Conservation (phyloP, 2,329 filamentous ascomycete species). For the Colletotrichum theobromicola region DNA sequence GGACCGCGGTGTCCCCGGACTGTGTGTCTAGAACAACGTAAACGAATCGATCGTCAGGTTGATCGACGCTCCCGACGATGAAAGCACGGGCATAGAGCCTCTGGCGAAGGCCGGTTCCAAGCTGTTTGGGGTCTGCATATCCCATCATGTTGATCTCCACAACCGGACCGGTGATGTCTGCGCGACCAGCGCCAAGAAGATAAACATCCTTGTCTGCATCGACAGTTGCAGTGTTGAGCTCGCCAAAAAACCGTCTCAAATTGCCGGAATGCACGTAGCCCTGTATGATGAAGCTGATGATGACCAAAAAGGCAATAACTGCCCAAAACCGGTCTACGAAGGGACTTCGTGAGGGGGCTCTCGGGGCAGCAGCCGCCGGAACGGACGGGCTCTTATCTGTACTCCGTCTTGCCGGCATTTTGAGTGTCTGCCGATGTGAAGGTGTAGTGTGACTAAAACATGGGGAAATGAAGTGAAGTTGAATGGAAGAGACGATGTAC, state of each 20-base stretch:
- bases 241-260: neutral
- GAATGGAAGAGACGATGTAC: neutral
- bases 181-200: conserved; percentile 57
- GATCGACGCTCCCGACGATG: conserved; percentile 74
- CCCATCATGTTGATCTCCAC: conserved; percentile 92
- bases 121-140: conserved; percentile 79
- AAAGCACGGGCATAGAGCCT: conserved; percentile 86
- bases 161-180: conserved; percentile 70
- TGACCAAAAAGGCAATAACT: neutral
- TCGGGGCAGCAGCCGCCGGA: neutral
- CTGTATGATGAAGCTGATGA: conserved; percentile 1
- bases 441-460: neutral
- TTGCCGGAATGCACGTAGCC: neutral
- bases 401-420: conserved; percentile 7
- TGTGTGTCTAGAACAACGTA: conserved; percentile 89
- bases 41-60: conserved; percentile 74
- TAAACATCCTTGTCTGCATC: conserved; percentile 40
- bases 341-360: conserved; percentile 5
- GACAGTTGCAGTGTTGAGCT: neutral
- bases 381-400: conserved; percentile 8
- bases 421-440: neutral
- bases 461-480: conserved; percentile 1
- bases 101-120: conserved; percentile 85
- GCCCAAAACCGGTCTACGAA: neutral
- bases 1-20: conserved; percentile 84